Conservation (phyloP, 2,329 filamentous ascomycete species). For the Chaetomium sp. region DNA sequence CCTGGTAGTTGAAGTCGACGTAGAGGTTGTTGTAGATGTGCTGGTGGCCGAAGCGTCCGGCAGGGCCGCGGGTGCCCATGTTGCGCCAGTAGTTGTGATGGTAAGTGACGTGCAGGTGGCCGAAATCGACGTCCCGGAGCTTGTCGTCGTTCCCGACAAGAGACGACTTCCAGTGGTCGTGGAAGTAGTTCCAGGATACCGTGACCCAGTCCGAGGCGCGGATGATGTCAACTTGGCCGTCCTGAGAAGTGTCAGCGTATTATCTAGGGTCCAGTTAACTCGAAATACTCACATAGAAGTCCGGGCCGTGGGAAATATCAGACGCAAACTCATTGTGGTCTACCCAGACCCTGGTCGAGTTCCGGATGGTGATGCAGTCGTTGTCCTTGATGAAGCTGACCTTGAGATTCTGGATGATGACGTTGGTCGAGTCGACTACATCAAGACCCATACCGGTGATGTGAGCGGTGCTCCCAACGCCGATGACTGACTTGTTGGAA, state of each 20-base stretch:
- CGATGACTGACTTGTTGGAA: slow-evolving; percentile 47
- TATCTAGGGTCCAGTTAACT: background rate
- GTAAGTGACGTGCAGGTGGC: slow-evolving; percentile 51
- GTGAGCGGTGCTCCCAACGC: slow-evolving; percentile 39
- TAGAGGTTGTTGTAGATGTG: slow-evolving; percentile 55
- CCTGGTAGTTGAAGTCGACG: slow-evolving; percentile 50
- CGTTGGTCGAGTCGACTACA: slow-evolving; percentile 40
- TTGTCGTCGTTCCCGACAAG: slow-evolving; percentile 47
- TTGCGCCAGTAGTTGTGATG: slow-evolving; percentile 54
- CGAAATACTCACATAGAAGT: slow-evolving; percentile 39
- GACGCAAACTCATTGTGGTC: slow-evolving; percentile 53
- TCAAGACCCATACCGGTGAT: slow-evolving; percentile 42
- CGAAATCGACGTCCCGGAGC: slow-evolving; percentile 46
- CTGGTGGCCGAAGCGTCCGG: slow-evolving; percentile 52
- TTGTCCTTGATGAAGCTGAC: slow-evolving; percentile 42
- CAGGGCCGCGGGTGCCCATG: slow-evolving; percentile 50
- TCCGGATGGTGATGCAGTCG: slow-evolving; percentile 49
- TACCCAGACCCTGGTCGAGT: slow-evolving; percentile 50
- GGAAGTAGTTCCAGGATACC: slow-evolving; percentile 53
- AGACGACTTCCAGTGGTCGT: slow-evolving; percentile 52
- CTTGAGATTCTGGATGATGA: slow-evolving; percentile 42
- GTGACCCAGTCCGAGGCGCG: slow-evolving; percentile 50
- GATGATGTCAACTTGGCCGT: slow-evolving; percentile 51
- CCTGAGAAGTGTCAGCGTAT: slow-evolving; percentile 32
- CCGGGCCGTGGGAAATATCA: slow-evolving; percentile 45